Percentiles rank a stretch among this genome's conserved stretches.
These are phyloP conservation scores for Aureobasidium sp. DNA, from an alignment of 2,329 filamentous ascomycete genomes.

Conservation along the genomic window DNA sequence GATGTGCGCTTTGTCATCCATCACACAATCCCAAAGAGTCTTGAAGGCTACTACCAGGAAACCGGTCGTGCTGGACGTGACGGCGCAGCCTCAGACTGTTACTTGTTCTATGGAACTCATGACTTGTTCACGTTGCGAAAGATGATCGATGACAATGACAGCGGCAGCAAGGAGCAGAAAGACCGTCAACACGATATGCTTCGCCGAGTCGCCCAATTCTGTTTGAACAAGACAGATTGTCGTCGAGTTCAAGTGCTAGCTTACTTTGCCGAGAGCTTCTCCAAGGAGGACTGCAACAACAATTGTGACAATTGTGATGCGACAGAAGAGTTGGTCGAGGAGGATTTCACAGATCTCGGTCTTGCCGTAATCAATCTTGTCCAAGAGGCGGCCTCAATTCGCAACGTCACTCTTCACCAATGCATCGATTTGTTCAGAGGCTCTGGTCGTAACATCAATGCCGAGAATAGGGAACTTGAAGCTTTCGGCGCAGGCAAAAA, in stretches of 20 bases:
- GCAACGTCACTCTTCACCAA: constrained; percentile 64
- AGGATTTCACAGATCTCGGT: constrained; percentile 73
- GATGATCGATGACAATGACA: constrained; percentile 75
- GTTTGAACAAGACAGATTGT: constrained; percentile 83
- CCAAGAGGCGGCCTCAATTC: constrained; percentile 38
- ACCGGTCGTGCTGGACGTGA: constrained; percentile 92
- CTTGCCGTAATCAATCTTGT: constrained; percentile 64
- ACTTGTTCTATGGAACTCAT: constrained; percentile 76
- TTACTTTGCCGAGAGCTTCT: constrained; percentile 91
- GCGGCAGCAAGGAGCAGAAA: constrained; percentile 67
- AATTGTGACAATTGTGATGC: constrained; percentile 87
- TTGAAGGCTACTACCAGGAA: constrained; percentile 98
- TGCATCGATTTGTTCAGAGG: constrained; percentile 82
- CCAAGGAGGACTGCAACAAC: constrained; percentile 60
- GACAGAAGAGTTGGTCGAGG: constrained; percentile 60
- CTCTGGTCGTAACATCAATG: constrained; percentile 50
- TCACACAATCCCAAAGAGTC: constrained; percentile 82
- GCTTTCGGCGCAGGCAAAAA: constrained; percentile 63
- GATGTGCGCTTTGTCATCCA: constrained; percentile 97
- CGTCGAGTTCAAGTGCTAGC: constrained; percentile 77
- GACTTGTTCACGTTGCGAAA: constrained; percentile 68
- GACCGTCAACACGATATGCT: constrained; percentile 80
- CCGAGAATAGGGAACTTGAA: constrained; percentile 44
- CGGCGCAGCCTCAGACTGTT: constrained; percentile 78
- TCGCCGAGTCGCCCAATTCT: constrained; percentile 75